Conservation (phyloP, 2,329 filamentous ascomycete genomes). For the Diaporthe helianthi region DNA sequence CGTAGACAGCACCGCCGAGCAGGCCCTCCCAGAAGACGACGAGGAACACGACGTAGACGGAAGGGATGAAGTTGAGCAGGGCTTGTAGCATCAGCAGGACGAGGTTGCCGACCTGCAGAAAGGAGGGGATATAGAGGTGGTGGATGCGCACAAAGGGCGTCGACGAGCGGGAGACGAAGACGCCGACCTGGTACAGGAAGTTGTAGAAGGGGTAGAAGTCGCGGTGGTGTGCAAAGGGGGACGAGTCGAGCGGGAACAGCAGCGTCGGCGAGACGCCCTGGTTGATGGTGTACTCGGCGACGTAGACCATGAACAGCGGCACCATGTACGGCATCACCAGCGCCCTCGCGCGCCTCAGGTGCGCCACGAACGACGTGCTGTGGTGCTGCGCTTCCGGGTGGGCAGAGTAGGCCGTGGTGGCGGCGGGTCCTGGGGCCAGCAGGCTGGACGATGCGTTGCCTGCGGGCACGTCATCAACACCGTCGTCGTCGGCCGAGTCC, state of each 20-base stretch:
- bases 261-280: slow-evolving; percentile 91
- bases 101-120: slow-evolving; percentile 84
- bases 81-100: slow-evolving; percentile 76
- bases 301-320: slow-evolving; percentile 88
- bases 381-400: slow-evolving; percentile 40
- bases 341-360: slow-evolving; percentile 69
- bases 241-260: slow-evolving; percentile 78
- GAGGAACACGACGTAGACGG: slow-evolving; percentile 82
- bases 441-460: slow-evolving; percentile 56
- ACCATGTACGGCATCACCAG: slow-evolving; percentile 87
- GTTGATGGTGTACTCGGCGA: slow-evolving; percentile 97
- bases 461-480: slow-evolving; percentile 45
- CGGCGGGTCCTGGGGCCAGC: slow-evolving; percentile 52
- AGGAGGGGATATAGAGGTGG: slow-evolving; percentile 79
- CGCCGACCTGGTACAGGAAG: slow-evolving; percentile 92
- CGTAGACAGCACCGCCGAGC: slow-evolving; percentile 89
- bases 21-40: slow-evolving; percentile 95
- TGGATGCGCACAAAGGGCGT: slow-evolving; percentile 86
- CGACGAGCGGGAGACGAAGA: slow-evolving; percentile 92
- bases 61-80: slow-evolving; percentile 81
- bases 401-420: slow-evolving; percentile 49
- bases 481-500: slow-evolving; percentile 47
- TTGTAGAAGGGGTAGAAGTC: slow-evolving; percentile 95
- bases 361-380: slow-evolving; percentile 49
- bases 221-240: slow-evolving; percentile 82